phyloP scores from a whole-genome alignment of 495 filamentous ascomycete genomes.

The Hypoxylon fuscum region DNA sequence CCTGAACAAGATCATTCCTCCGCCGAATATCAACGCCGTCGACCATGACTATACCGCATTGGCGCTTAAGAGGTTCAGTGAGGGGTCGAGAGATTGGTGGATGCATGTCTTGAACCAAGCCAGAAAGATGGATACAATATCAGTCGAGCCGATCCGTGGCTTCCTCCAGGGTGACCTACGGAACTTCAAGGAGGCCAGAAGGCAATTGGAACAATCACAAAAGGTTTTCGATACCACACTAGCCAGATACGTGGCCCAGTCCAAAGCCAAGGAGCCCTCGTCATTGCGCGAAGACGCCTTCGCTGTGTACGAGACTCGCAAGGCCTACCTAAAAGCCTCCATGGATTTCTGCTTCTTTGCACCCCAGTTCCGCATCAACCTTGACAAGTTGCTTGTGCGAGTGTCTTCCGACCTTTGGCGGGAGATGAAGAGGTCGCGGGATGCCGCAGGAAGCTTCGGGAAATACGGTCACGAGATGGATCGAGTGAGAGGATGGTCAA shows the following conservation, averaged over 20 bases:
- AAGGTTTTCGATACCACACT: constrained; percentile 82
- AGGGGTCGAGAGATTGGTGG: constrained; percentile 89
- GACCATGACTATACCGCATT: constrained; percentile 95
- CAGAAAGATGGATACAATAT: constrained; percentile 75
- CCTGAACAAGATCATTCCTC: constrained; percentile 73
- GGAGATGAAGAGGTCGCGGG: constrained; percentile 75
- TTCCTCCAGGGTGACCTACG: constrained; percentile 78
- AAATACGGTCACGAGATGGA: constrained; percentile 83
- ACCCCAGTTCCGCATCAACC: constrained; percentile 78
- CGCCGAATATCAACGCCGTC: constrained; percentile 70
- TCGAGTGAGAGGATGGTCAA: constrained; percentile 87
- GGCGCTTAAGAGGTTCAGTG: constrained; percentile 83
- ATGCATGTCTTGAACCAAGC: constrained; percentile 71
- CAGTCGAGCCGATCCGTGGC: constrained; percentile 80
- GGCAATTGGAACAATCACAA: constrained; percentile 79
- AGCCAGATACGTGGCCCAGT: constrained; percentile 80
- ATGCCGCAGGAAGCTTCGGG: constrained; percentile 65
- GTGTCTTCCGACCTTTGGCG: constrained; percentile 87
- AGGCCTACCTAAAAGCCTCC: constrained; percentile 87
- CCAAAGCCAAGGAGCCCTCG: constrained; percentile 92
- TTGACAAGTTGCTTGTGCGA: constrained; percentile 86
- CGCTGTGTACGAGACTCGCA: constrained; percentile 91
- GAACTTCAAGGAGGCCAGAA: constrained; percentile 73
- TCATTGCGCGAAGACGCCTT: constrained; percentile 94
- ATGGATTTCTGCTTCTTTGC: constrained; percentile 92